Evolutionary conservation across 495 filamentous ascomycete species (phyloP), one percentile per base, ranked within the genome.

Genomic region (Penicillium robsamsonii): DNA sequence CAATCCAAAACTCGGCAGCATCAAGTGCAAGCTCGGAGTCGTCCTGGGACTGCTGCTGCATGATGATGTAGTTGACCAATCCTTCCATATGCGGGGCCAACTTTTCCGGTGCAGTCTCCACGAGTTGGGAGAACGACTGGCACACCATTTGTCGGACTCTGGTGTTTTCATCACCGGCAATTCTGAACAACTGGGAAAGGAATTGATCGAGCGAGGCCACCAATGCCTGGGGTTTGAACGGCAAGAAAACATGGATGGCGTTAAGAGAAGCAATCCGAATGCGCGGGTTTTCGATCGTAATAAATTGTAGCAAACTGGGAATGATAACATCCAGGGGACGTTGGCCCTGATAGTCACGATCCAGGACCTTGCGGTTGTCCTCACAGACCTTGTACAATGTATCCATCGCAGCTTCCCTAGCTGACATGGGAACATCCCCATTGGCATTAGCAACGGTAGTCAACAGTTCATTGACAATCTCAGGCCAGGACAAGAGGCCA

Each of bases 1-100:
- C 88, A 46, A 99, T 83, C 91, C 93, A 99, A 67, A 99, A 99
- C 71, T 97, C 94, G 8, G 95, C 93, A 15, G 94, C 94, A 70
- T 97, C 94, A 35, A 94, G 84, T 41, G 92, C 91, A 46, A 97
- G 81, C 47, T 97, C 94, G 47, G 91, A 89, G 61, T 96, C 92
- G 30, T 94, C 89, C 40, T 74, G 73, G 55, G 86, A 90, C 62
- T 86, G 82, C 70, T 98, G 94, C 69, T 97, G 93, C 25, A 84
- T 74, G 56, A 96, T 80, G 72, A 96, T 96, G 69, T 96, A 99
- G 67, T 92, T 88, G 29, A 97, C 92, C 51, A 99, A 78, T 1
- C 90, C 94, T 53, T 79, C 79, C 75, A 99, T 87, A 66, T 97
- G 88, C 20, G 94, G 94, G 29, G 88, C 78, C 52, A 99, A 84